phyloP scores from a whole-genome alignment of 225 moss, liverwort and hornwort species.

The Neckera pumila region DNA sequence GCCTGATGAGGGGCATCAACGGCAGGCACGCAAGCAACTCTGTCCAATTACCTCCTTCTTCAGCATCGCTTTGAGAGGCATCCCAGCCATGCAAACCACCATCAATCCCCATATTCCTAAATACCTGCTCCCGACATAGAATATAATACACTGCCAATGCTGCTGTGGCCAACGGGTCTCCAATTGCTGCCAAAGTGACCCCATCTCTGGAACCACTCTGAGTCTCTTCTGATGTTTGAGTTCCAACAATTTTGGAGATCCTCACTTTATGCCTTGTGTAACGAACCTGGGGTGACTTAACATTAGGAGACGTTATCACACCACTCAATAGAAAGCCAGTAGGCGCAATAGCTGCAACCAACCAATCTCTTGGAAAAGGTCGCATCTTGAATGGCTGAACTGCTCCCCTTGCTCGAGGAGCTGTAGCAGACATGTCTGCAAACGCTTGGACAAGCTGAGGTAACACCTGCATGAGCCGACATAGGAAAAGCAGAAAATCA shows the following conservation, averaged over 20 bases:
- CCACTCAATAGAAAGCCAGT: conserved; percentile 39
- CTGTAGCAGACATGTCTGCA: conserved; percentile 71
- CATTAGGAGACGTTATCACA: conserved; percentile 11
- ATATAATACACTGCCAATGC: conserved; percentile 80
- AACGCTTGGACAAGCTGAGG: conserved; percentile 64
- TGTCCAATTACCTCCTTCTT: conserved; percentile 65
- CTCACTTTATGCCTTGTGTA: conserved; percentile 1
- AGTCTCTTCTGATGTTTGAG: background rate
- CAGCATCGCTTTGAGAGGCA: conserved; percentile 23
- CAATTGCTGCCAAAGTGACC: conserved; percentile 4
- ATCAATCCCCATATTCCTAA: conserved; percentile 58
- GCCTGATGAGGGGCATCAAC: conserved; percentile 57
- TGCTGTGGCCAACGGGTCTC: conserved; percentile 64
- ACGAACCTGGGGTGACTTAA: conserved; percentile 9
- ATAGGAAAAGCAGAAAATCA: background rate
- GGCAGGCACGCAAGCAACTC: conserved; percentile 74
- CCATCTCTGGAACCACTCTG: background rate
- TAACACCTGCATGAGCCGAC: conserved; percentile 42
- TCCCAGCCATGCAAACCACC: conserved; percentile 52
- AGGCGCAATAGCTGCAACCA: conserved; percentile 66
- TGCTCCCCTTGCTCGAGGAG: conserved; percentile 54
- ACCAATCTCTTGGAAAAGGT: conserved; percentile 68
- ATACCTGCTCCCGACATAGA: conserved; percentile 74
- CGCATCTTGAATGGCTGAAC: conserved; percentile 87
- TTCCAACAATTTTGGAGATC: conserved; percentile 3